phyloP scores from a whole-genome alignment of 306 rosid species.

The Malus sieversii region DNA sequence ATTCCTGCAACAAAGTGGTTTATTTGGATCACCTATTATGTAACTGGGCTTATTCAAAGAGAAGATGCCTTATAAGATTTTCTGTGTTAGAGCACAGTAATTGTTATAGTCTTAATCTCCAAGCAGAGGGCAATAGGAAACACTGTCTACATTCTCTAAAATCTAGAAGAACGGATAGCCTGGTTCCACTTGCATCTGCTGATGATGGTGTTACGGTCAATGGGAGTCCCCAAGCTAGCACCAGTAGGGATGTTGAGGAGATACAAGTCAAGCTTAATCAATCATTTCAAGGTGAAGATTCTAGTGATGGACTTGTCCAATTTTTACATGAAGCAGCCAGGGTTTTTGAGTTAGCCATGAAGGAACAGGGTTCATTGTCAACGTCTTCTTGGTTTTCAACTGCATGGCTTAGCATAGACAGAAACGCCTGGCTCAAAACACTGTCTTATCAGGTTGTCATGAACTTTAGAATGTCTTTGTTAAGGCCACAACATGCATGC shows the following conservation, averaged over 20 bases:
- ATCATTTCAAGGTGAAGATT: slow-evolving; percentile 58
- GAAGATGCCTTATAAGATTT: slow-evolving; percentile 44
- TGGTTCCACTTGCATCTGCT: slow-evolving; percentile 46
- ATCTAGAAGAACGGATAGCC: slow-evolving; percentile 28
- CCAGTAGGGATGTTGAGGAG: slow-evolving; percentile 57
- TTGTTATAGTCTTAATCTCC: slow-evolving; percentile 15
- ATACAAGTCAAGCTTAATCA: slow-evolving; percentile 60
- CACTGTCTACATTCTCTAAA: slow-evolving; percentile 34
- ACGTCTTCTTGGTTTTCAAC: slow-evolving; percentile 65
- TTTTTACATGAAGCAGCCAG: slow-evolving; percentile 83
- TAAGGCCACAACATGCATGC: neutral
- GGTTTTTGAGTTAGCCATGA: slow-evolving; percentile 80
- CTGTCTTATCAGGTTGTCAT: slow-evolving; percentile 72
- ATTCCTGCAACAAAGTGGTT: slow-evolving; percentile 34
- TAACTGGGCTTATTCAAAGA: slow-evolving; percentile 61
- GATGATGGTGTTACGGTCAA: slow-evolving; percentile 80
- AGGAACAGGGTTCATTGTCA: slow-evolving; percentile 56
- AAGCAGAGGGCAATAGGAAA: slow-evolving; percentile 30
- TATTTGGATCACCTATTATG: slow-evolving; percentile 36
- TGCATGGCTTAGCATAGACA: slow-evolving; percentile 87
- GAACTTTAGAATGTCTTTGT: neutral
- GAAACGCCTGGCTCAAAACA: slow-evolving; percentile 78
- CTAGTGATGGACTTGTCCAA: slow-evolving; percentile 73
- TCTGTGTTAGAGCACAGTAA: slow-evolving; percentile 31
- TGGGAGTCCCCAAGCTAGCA: slow-evolving; percentile 63